Evolutionary conservation across 2,329 filamentous ascomycete species (phyloP), one percentile per base, ranked within the genome.

Genomic region (Lachnellula suecica): DNA sequence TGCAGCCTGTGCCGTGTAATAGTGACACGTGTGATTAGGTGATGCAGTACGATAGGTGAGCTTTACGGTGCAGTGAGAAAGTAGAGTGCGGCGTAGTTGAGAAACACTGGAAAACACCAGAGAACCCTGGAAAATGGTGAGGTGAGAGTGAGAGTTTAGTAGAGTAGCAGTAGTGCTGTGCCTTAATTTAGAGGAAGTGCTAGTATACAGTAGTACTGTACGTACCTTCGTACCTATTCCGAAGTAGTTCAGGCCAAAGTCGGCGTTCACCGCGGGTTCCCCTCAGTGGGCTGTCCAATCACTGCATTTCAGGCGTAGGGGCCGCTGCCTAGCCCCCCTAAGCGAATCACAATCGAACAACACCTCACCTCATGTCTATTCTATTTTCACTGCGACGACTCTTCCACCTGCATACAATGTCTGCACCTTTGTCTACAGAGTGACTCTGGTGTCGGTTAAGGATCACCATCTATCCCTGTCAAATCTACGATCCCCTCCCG

Each of bases 301-400:
- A 1, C 13, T n/a, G 17, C 35, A 34, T 20, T 27, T n/a, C 23
- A 31, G 17, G 44, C 20, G 4, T 19, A 45, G 27, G 11, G 10
- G 10, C 7, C 19, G n/a, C n/a, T n/a, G n/a, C n/a, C 11, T 19
- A 10, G 11, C 29, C 19, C 19, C 8, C 5, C 15, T 44, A 40
- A 25, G 47, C 47, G 47, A 49, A 49, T 49, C 47, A 49, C 35
- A 4, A n/a, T 10, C n/a, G 20, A 38, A 49, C 47, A 49, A 43
- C 47, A 49, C 38, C 47, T 19, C 25, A 23, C n/a, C 27, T n/a
- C 15, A 15, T 25, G 13, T n/a, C 24, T n/a, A n/a, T n/a, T 29
- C 43, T 31, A 17, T 23, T 17, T 49, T 19, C 25, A 31, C 29
- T 8, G 29, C 8, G 29, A 8, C 8, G 29, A 31, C 29, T 31